Evolutionary conservation across 768 basidiomycete genomes (phyloP).

Genomic region (Mycena galericulata): DNA sequence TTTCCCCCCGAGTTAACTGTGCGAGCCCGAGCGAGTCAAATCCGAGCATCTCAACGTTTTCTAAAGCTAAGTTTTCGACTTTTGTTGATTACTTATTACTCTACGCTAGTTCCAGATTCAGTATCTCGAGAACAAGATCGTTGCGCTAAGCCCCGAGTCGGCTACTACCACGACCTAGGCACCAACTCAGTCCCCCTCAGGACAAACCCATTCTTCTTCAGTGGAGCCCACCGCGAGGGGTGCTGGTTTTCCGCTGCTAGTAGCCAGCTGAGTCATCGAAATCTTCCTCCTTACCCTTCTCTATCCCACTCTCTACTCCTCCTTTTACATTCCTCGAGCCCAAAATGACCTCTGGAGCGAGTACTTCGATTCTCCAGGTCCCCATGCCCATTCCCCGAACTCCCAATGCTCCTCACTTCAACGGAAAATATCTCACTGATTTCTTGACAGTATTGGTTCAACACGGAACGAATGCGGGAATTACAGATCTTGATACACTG

Average conservation of each 20-base stretch:
- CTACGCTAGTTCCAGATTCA: too few species aligned
- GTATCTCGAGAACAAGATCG: too few species aligned
- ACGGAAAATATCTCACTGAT: conserved; percentile 8
- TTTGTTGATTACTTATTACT: too few species aligned
- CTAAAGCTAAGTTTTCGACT: too few species aligned
- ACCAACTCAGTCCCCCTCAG: not conserved
- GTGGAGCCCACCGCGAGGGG: conserved; percentile 28
- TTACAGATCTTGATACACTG: not conserved
- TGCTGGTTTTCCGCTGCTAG: conserved; percentile 26
- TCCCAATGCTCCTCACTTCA: not conserved
- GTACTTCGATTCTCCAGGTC: not conserved
- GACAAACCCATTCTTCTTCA: conserved; percentile 13
- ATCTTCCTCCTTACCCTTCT: not conserved
- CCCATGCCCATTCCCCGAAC: conserved; percentile 21
- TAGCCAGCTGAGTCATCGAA: conserved; percentile 6
- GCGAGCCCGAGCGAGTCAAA: too few species aligned
- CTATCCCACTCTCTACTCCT: too few species aligned
- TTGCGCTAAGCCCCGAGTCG: too few species aligned
- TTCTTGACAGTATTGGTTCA: conserved; percentile 2
- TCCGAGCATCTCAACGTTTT: too few species aligned
- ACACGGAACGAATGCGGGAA: conserved; percentile 21
- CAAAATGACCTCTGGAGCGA: too few species aligned
- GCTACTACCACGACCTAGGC: too few species aligned
- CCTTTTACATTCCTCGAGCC: too few species aligned
- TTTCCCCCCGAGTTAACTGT: too few species aligned